Evolutionary conservation across 2,329 filamentous ascomycete genomes (phyloP), one percentile per base, ranked within the genome.

Genomic region (Arthrocladium fulminans): DNA sequence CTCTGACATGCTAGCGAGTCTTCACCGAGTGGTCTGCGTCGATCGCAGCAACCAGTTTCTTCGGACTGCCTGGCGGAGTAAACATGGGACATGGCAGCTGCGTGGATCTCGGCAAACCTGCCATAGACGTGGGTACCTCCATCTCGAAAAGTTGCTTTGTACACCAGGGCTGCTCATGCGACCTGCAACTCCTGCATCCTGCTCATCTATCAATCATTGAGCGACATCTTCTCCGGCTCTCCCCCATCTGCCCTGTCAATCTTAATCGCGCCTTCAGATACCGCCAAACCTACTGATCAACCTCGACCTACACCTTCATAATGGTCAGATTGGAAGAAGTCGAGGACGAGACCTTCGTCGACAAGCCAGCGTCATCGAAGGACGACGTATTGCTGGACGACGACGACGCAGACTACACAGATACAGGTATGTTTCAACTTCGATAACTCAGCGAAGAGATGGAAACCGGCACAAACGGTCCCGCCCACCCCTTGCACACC

Each of bases 281-380:
- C 20, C 13, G 13, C 37, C 17, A 25, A 22, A 15, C 8, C 39
- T 27, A 13, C 22, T 23, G 6, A 25, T 25, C 7, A 24, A n/a
- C 7, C 39, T 17, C 8, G 10, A 42, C 12, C 3, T 5, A 6
- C 6, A 25, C 22, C 8, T 3, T 42, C 49, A 60, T 52, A 61
- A 96, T 97, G 90, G 90, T 97, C 69, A 88, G 90, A 72, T 86
- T 97, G 65, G 86, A 88, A 66, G 90, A 97, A 76, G 90, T 97
- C 64, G 84, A 94, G 66, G 90, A 97, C 67, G 89, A 96, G 77
- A 86, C 94, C 71, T 94, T 96, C 75, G 76, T 84, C 71, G 74
- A 79, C 67, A 82, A 84, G 68, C 72, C 76, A 58, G 82, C 84
- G 62, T 71, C 81, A 54, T 65, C 68, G 56, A 74, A 75, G 57